Base-by-base conservation (phyloP, 2,329 filamentous ascomycete genomes). In the Cryphonectria carpinicola region DNA sequence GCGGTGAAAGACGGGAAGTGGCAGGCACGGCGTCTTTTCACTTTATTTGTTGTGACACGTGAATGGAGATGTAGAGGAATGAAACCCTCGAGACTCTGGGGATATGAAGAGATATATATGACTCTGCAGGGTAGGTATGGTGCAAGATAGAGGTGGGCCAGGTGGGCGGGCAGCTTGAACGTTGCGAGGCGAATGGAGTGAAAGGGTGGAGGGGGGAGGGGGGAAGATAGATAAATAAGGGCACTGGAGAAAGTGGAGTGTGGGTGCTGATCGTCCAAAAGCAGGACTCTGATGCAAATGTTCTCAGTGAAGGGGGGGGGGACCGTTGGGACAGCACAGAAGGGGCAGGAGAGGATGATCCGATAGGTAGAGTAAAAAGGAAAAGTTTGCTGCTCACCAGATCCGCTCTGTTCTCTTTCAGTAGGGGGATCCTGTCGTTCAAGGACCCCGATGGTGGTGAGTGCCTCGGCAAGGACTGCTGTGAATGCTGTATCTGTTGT, bases 1-100 rank as follows among this genome's bases (percentile, higher is more conserved):
- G 73, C 72, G 74, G 73, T 75, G 72, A 71, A 72, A 56, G 25
- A 58, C 65, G 72, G 56, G 71, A 35, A 68, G 64, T 52, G 28
- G 60, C 62, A 70, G 35, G 69, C 56, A 60, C 32, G 32, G 66
- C 52, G 65, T 52, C 66, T 41, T 52, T n/a, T 56, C 32, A 14
- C n/a, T 68, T 62, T 62, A 62, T 62, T 25, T 68, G 61, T 65
- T 22, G 43, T n/a, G 17, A 35, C 25, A 65, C 28, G 63, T 39
- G 54, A 17, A 72, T 62, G 64, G 22, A 64, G 61, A 39, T 58
- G 67, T 19, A 66, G 70, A 39, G 54, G 17, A 17, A 14, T 56
- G n/a, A 56, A 17, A 56, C 13, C 7, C 52, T 32, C 6, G 13
- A 56, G 52, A 11, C 11, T 56, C 13, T 17, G 4, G 25, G 25